phyloP scores from a whole-genome alignment of 257 asterid genomes.

The Avicennia marina region DNA sequence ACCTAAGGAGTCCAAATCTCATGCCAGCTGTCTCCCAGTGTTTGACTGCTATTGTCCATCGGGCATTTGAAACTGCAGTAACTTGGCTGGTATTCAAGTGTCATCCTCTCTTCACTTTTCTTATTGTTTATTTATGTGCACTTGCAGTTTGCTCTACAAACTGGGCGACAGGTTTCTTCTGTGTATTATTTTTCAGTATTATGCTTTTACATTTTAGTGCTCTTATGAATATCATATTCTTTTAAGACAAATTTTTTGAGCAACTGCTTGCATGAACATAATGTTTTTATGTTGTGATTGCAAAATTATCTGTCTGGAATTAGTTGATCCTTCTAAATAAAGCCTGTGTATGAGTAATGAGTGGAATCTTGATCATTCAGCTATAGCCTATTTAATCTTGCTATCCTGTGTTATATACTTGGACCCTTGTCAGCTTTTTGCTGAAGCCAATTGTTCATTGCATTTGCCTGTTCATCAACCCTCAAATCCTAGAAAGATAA shows the following conservation, averaged over 20 bases:
- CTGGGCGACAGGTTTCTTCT: neutral
- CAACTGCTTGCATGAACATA: too few relatives aligned
- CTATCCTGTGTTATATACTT: too few relatives aligned
- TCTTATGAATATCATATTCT: too few relatives aligned
- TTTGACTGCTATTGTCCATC: constrained; percentile 89
- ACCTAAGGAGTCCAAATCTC: constrained; percentile 90
- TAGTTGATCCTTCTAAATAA: neutral
- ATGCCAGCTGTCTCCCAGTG: constrained; percentile 93
- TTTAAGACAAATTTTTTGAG: too few relatives aligned
- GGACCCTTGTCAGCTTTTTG: constrained; percentile 7
- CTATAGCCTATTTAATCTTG: too few relatives aligned
- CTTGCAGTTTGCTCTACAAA: neutral
- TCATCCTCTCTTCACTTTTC: constrained; percentile 11
- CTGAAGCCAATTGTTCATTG: neutral
- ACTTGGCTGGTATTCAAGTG: constrained; percentile 78
- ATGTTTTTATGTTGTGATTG: too few relatives aligned
- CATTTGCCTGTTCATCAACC: neutral
- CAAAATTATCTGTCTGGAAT: too few relatives aligned
- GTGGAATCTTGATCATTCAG: neutral
- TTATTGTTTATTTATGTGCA: neutral
- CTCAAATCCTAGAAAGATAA: neutral
- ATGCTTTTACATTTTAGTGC: constrained; percentile 2
- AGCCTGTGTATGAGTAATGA: too few relatives aligned
- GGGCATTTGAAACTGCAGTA: constrained; percentile 84
- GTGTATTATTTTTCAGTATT: neutral